phyloP scores from a whole-genome alignment of 1,284 basidiomycete genomes.

The Laetiporus sulphureus region DNA sequence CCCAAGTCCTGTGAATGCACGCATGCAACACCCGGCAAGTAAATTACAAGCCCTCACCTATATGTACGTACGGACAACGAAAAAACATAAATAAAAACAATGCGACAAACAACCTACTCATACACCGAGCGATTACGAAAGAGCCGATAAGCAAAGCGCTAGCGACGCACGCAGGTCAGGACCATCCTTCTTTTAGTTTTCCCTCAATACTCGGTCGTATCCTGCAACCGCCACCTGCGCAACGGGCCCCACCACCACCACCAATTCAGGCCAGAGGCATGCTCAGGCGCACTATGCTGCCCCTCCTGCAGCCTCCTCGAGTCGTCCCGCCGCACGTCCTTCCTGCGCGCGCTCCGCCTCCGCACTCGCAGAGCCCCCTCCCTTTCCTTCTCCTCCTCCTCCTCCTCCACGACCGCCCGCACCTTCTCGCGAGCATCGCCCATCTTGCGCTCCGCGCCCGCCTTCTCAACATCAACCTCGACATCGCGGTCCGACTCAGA shows the following conservation, averaged over 20 bases:
- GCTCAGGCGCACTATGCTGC: too few species aligned
- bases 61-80: too few species aligned
- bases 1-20: too few species aligned
- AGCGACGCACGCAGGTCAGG: too few species aligned
- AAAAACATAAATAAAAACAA: too few species aligned
- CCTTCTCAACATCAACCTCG: conserved; percentile 15
- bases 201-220: conserved; percentile 69
- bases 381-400: conserved; percentile 13
- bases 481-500: conserved; percentile 17
- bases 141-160: too few species aligned
- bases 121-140: too few species aligned
- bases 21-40: too few species aligned
- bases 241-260: conserved; percentile 78
- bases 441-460: conserved; percentile 11
- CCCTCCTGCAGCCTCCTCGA: not conserved
- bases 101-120: too few species aligned
- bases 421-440: not conserved
- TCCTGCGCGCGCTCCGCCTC: conserved; percentile 9
- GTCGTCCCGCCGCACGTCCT: conserved; percentile 2
- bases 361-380: conserved; percentile 9
- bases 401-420: not conserved
- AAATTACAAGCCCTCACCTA: too few species aligned
- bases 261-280: conserved; percentile 30
- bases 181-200: too few species aligned
- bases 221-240: conserved; percentile 63